Evolutionary conservation across 2,329 filamentous ascomycete species (phyloP), one percentile per base, ranked within the genome.

Genomic region (Madurella mycetomatis): DNA sequence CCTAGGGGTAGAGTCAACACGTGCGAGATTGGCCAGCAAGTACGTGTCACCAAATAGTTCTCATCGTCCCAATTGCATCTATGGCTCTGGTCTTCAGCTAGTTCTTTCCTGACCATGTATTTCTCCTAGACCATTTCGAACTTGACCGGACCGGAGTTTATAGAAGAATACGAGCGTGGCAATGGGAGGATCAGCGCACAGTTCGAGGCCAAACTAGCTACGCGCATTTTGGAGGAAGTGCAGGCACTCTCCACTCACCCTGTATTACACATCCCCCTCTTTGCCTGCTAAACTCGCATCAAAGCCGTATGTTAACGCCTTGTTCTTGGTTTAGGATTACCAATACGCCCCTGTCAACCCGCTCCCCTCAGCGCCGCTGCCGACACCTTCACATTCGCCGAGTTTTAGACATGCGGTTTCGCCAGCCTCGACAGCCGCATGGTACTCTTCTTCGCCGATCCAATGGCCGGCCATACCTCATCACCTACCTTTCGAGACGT

Each of bases 1-100:
- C 57, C 66, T 1, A 19, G 31, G 2, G 57, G 57, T 1, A 46
- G 55, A 34, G 69, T 66, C 12, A 59, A 60, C 11, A 47, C 31
- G 7, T 44, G 65, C 9, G 51, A 67, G 13, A 59, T 53, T 19
- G 44, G 51, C 12, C 53, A 53, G 47, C 43, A 64, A 1, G 66
- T 74, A 30, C 65, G 67, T 46, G 17, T 11, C 18, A 32, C 40
- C 30, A 7, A 4, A 13, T 32, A 4, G n/a, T 13, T 44, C 7
- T 32, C 48, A 15, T 17, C 34, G 12, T 32, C n/a, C 9, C 34
- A 11, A 40, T 40, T 51, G 44, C 37, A 13, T 39, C 67, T 61
- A 47, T 40, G 41, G 11, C 7, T 18, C 12, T 17, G 16, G 16
- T 53, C 43, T n/a, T 47, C 39, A 31, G 18, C 30, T 39, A 11